Evolutionary conservation across 805 yeast genomes (phyloP), one percentile per base, ranked within the genome.

Genomic region (Sugiyamaella lignohabitans): DNA sequence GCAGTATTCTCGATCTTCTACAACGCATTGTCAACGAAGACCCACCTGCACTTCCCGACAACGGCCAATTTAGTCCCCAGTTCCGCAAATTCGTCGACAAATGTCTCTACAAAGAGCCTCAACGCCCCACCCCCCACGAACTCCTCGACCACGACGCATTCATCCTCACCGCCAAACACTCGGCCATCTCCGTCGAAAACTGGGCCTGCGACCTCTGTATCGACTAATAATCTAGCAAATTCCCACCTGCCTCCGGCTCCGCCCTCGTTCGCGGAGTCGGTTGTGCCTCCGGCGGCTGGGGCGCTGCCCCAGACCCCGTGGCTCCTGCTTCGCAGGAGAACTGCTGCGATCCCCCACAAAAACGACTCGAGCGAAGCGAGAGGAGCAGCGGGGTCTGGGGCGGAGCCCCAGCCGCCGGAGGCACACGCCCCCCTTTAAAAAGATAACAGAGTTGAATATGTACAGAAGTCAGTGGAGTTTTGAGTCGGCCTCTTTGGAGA

Each of bases 1-100:
- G 41, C 22, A 22, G 46, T 1, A 91, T 93, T 38, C 71, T 93
- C 53, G 98, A 93, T 60, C 71, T 93, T 17, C 65, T 93, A 46
- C 98, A 93, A 67, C 70, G 96, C 57, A 89, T 93, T 38, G 98
- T 93, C 20, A 87, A 89, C 59, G 98, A 93, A 62, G 81, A 80
- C 2, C 88, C 97, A 0, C 98, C 98, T 8, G 69, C 75, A 1
- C 71, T 89, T 40, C 75, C 82, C 0, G 63, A 59, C 5, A 63
- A 58, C 27, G 64, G 63, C 19, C 54, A 53, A 3, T 80, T 69
- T 57, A 75, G 78, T 38, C 53, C 62, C 1, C 70, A 63, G 30
- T 68, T 89, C 53, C 75, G 86, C 53, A 72, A 72, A 42, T 87
- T 89, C 61, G 82, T 91, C 16, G 82, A 80, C 52, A 66, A 74